Evolutionary conservation across 208 protist genomes (phyloP).

Genomic region (Naegleria gruberi): DNA sequence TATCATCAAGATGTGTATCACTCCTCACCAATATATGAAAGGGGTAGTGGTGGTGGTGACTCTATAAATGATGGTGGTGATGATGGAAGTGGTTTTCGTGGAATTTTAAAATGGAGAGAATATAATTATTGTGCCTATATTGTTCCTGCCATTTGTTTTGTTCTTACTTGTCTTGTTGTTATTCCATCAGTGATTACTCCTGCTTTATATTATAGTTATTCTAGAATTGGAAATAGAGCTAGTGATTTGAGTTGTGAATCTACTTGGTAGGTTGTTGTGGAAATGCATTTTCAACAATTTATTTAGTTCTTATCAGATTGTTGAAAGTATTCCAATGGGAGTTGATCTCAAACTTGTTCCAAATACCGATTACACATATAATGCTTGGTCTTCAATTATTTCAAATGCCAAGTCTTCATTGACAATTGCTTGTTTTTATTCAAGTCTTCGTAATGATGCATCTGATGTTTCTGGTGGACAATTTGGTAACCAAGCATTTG

Average conservation of each 20-base stretch:
- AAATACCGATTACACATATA: constrained; percentile 23
- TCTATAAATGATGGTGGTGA: no score
- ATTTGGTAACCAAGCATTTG: constrained; percentile 35
- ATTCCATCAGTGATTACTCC: background rate
- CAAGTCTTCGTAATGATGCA: constrained; percentile 40
- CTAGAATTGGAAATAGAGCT: background rate
- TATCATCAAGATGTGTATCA: no score
- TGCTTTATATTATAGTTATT: background rate
- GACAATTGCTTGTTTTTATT: constrained; percentile 52
- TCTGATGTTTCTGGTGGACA: constrained; percentile 17
- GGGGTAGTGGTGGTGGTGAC: no score
- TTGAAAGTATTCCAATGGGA: constrained; percentile 27
- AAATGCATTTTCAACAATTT: background rate
- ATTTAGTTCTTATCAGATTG: constrained; percentile 2
- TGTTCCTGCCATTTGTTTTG: background rate
- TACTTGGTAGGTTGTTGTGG: background rate
- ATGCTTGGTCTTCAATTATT: constrained; percentile 41
- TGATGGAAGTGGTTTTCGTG: no score
- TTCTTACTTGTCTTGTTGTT: background rate
- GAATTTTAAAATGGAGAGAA: no score
- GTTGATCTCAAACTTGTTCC: background rate
- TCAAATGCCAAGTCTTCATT: constrained; percentile 34
- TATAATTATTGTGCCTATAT: background rate
- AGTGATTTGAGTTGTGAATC: background rate
- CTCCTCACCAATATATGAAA: no score